phyloP scores from a whole-genome alignment of 768 basidiomycete genomes.

The Suillus subluteus region DNA sequence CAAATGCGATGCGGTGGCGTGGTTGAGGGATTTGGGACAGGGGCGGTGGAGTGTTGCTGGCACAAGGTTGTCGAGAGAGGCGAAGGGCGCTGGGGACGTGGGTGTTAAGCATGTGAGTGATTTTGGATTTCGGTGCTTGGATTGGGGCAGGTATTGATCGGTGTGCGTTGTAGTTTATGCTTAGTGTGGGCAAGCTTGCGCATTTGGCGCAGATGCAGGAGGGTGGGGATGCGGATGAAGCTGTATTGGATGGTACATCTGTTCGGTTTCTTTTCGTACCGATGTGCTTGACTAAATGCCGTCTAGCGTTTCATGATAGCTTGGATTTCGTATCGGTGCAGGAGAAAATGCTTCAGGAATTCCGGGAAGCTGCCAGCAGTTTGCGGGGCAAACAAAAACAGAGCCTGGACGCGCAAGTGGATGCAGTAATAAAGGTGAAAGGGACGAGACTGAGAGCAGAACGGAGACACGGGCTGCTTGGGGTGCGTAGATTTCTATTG shows the following conservation, averaged over 20 bases:
- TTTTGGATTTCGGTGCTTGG: slow-evolving; percentile 2
- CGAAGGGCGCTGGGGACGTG: slow-evolving; percentile 57
- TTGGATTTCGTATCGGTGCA: slow-evolving; percentile 90
- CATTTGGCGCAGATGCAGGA: slow-evolving; percentile 69
- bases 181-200: slow-evolving; percentile 88
- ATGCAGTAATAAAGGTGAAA: slow-evolving; percentile 58
- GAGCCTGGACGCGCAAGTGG: slow-evolving; percentile 69
- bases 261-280: neutral
- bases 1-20: slow-evolving; percentile 67
- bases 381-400: slow-evolving; percentile 60
- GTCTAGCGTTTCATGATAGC: slow-evolving; percentile 78
- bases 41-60: slow-evolving; percentile 69
- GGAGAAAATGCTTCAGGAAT: slow-evolving; percentile 63
- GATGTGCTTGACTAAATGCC: slow-evolving; percentile 13
- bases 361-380: slow-evolving; percentile 51
- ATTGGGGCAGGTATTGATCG: slow-evolving; percentile 9
- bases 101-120: slow-evolving; percentile 75
- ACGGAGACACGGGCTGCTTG: slow-evolving; percentile 54
- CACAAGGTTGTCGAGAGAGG: slow-evolving; percentile 62
- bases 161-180: slow-evolving; percentile 64
- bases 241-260: slow-evolving; percentile 56
- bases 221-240: slow-evolving; percentile 46
- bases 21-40: slow-evolving; percentile 86
- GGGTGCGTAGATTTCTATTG: slow-evolving; percentile 22
- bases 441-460: slow-evolving; percentile 44